Evolutionary conservation across 1,284 basidiomycete genomes (phyloP).

Genomic region (Erythrobasidium hasegawianum): DNA sequence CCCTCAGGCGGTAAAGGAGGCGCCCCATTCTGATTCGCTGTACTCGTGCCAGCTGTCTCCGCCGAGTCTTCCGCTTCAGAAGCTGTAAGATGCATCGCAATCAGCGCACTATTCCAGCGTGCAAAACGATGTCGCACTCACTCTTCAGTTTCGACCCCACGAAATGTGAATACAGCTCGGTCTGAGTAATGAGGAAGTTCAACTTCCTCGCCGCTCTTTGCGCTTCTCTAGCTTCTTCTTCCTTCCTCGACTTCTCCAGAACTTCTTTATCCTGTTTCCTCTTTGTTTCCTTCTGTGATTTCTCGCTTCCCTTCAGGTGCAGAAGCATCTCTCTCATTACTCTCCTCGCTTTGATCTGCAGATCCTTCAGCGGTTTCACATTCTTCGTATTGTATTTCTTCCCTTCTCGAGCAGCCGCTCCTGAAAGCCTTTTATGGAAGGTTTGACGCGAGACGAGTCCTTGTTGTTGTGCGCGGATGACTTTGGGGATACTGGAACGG

Average conservation of each 20-base stretch:
- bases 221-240: slow-evolving; percentile 94
- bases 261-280: slow-evolving; percentile 94
- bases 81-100: slow-evolving; percentile 57
- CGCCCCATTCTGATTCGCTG: slow-evolving; percentile 11
- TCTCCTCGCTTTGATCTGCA: slow-evolving; percentile 78
- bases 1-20: slow-evolving; percentile 36
- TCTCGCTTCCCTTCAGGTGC: slow-evolving; percentile 82
- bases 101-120: background rate
- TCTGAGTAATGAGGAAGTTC: slow-evolving; percentile 98
- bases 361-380: slow-evolving; percentile 79
- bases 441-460: slow-evolving; percentile 20
- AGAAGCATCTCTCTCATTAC: slow-evolving; percentile 59
- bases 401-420: slow-evolving; percentile 42
- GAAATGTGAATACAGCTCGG: slow-evolving; percentile 98
- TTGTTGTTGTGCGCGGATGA: slow-evolving; percentile 19
- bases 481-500: slow-evolving; percentile 41
- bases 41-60: slow-evolving; percentile 50
- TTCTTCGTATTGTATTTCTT: slow-evolving; percentile 60
- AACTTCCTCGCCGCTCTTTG: slow-evolving; percentile 93
- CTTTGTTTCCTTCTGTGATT: slow-evolving; percentile 85
- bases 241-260: slow-evolving; percentile 79
- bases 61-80: slow-evolving; percentile 80
- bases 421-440: slow-evolving; percentile 41
- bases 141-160: slow-evolving; percentile 98
- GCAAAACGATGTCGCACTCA: slow-evolving; percentile 51